Base-by-base conservation (phyloP, 2,329 filamentous ascomycete genomes). In the Pseudogymnoascus sp. region DNA sequence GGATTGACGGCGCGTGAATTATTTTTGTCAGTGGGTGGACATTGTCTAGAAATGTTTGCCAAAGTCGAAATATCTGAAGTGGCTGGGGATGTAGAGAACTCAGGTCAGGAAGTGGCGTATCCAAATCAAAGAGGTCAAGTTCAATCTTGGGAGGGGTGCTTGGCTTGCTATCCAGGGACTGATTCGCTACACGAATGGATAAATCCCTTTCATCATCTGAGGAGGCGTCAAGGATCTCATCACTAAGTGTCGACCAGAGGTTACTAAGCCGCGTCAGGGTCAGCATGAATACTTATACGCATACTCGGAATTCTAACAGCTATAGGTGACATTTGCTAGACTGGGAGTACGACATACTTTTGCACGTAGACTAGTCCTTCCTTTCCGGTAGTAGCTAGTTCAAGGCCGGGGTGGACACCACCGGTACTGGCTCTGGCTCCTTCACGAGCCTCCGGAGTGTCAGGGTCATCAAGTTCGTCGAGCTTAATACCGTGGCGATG, bases 41-140 rank as follows among this genome's bases (percentile, higher is more conserved):
- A 67, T 88, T 88, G 64, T 85, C 81, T 41, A 89, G 78, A 68
- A 87, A 90, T 14, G 83, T 78, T 71, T 89, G 86, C 86, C 87
- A 90, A 16, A 87, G 75, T 65, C 83, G 79, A 63, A 86, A 81
- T 60, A 86, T 85, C 62, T 85, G 82, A 18, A 85, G 79, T 22
- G 80, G 75, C 1, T 79, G 70, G 8, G 84, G 84, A 64, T 88
- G 86, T 0, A 85, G 65, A 1, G 73, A 68, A 1, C 75, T 73
- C 0, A 85, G 67, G 62, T 79, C 73, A 12, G 78, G 65, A 2
- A 65, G 61, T 8, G 70, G 65, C n/a, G 71, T 70, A 3, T 69
- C 73, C 1, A 76, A 73, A 16, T 80, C 80, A 63, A 86, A 79
- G 0, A 87, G 71, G 14, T 16, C 86, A 74, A 33, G 81, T 74